Evolutionary conservation across 306 rosid species (phyloP), one percentile per base, ranked within the genome.

Genomic region (Pterocarpus santalinus): DNA sequence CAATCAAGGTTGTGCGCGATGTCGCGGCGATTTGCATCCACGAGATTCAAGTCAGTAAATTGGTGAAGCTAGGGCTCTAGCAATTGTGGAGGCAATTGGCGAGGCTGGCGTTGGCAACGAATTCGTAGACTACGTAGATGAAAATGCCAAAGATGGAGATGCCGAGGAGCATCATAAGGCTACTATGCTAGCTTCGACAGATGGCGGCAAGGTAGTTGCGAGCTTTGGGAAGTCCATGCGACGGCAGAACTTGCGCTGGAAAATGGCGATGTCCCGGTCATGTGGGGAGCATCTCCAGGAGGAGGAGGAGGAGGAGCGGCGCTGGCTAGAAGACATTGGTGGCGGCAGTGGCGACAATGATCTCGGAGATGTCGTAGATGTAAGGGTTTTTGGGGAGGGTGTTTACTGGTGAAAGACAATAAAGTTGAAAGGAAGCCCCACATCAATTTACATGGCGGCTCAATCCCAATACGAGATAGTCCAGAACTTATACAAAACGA

Each of bases 1-100:
- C 91, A 95, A 76, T 95, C 99, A 43, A 95, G 94, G 34, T 95
- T 97, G 82, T 95, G 97, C 0, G 97, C 95, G 17, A 95, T 81
- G 85, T 91, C 97, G 74, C 81, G 8, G 99, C 99, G 78, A 93
- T 70, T 53, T 81, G 92, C 91, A 95, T 89, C 68, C 97, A 80
- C 3, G 90, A 88, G 16, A 88, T 84, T 97, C 97, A 95, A 4
- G 90, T 86, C 1, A 88, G 64, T 12, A 95, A 87, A 41, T 85
- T 84, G 2, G 99, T 93, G 84, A 79, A 93, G 86, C 87, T 87
- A 0, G 97, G 97, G 82, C 93, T 95, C 13, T 43, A 78, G 1
- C 87, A 86, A 79, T 89, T 95, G 2, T 93, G 92, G 5, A 95
- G 95, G 56, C 99, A 95, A 2, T 89, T 91, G 1, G 90, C 81